phyloP scores from a whole-genome alignment of 805 yeast species.

The Candida golubevii region DNA sequence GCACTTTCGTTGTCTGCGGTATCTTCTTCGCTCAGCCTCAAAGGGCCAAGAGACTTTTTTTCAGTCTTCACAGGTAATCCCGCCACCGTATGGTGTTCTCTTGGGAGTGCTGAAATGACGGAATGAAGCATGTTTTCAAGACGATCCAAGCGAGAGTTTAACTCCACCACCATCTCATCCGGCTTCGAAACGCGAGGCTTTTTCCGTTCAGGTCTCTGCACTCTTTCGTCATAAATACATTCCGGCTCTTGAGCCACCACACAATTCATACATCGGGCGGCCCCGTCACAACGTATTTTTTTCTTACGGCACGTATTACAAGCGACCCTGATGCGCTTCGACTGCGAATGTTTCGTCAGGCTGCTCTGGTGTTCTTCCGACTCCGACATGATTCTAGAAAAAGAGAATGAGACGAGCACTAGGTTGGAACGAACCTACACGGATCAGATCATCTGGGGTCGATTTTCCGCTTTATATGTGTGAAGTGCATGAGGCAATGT shows the following conservation, averaged over 20 bases:
- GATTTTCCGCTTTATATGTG: no score
- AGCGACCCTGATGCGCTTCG: conserved; percentile 13
- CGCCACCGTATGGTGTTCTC: neutral
- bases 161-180: neutral
- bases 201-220: conserved; percentile 4
- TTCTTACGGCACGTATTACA: conserved; percentile 15
- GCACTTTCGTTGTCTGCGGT: neutral
- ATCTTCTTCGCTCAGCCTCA: neutral
- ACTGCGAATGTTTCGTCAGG: neutral
- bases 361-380: neutral
- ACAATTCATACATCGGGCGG: conserved; percentile 12
- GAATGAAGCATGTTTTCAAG: conserved; percentile 5
- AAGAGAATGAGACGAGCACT: no score
- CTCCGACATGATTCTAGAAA: no score
- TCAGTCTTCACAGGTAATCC: neutral
- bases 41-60: neutral
- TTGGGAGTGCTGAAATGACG: neutral
- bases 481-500: no score
- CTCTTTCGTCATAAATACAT: conserved; percentile 13
- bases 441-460: no score
- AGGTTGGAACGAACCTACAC: no score
- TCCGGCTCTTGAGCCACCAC: conserved; percentile 4
- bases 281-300: conserved; percentile 16
- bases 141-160: conserved; percentile 6
- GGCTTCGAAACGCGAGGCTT: conserved; percentile 1